Evolutionary conservation across 139 green algal species (phyloP).

Genomic region (Volvox africanus): DNA sequence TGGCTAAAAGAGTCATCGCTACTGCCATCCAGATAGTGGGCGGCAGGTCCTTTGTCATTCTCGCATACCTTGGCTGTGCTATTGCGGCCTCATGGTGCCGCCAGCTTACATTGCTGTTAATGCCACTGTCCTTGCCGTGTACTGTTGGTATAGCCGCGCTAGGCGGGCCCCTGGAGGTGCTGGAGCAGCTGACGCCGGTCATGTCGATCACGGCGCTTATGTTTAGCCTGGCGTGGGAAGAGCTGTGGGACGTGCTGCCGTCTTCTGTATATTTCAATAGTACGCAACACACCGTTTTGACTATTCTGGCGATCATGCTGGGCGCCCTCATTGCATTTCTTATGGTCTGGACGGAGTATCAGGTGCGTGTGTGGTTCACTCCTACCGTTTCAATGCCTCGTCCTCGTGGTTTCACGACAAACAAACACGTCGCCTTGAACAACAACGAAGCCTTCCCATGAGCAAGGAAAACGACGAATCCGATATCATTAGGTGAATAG

Average conservation of each 20-base stretch:
- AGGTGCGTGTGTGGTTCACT: constrained; percentile 7
- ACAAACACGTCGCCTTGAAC: too few relatives aligned
- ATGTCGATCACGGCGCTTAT: constrained; percentile 83
- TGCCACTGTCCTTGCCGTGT: not conserved
- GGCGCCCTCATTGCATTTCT: constrained; percentile 86
- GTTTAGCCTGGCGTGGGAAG: constrained; percentile 78
- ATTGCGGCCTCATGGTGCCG: not conserved
- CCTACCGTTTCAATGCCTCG: too few relatives aligned
- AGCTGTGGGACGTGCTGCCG: constrained; percentile 77
- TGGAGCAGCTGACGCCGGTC: constrained; percentile 70
- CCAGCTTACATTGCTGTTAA: not conserved
- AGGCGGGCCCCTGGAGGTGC: constrained; percentile 74
- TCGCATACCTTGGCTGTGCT: too few relatives aligned
- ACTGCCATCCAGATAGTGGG: too few relatives aligned
- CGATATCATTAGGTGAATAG: too few relatives aligned
- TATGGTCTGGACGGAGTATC: constrained; percentile 86
- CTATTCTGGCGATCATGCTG: constrained; percentile 65
- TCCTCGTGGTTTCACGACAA: too few relatives aligned
- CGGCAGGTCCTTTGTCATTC: too few relatives aligned
- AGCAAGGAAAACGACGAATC: too few relatives aligned
- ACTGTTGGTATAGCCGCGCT: constrained; percentile 40
- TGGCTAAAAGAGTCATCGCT: too few relatives aligned
- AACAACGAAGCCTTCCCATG: too few relatives aligned
- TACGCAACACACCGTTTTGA: constrained; percentile 53
- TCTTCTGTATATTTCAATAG: constrained; percentile 81